These are phyloP conservation scores for Pyrenula aspistea DNA, from an alignment of 495 filamentous ascomycete species.

Conservation along the genomic window DNA sequence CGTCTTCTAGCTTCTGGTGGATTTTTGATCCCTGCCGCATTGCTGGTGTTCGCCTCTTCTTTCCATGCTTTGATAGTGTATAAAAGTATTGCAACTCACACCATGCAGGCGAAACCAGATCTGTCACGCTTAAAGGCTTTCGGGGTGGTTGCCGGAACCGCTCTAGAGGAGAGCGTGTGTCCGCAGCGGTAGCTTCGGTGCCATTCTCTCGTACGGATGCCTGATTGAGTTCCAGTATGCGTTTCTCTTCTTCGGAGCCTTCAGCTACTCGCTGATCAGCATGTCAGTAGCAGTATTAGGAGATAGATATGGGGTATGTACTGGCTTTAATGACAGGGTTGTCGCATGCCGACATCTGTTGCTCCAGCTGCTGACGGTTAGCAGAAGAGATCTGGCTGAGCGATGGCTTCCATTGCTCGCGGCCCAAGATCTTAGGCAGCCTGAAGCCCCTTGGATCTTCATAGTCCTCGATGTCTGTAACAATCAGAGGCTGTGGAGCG, in stretches of 20 bases:
- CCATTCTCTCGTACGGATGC: conserved; percentile 8
- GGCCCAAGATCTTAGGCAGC: conserved; percentile 14
- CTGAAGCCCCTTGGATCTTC: conserved; percentile 12
- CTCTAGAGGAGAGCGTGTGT: conserved; percentile 47
- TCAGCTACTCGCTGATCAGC: conserved; percentile 57
- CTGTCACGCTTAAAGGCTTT: conserved; percentile 80
- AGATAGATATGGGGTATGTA: conserved; percentile 21
- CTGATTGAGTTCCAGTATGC: conserved; percentile 1
- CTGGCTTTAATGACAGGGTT: conserved; percentile 9
- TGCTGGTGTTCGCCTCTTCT: conserved; percentile 57
- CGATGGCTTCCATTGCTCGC: conserved; percentile 11
- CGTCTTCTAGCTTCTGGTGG: conserved; percentile 73
- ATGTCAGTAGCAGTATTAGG: conserved; percentile 34
- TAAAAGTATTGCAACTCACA: conserved; percentile 94
- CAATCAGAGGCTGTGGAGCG: conserved; percentile 12
- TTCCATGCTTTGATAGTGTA: conserved; percentile 63
- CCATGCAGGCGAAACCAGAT: conserved; percentile 82
- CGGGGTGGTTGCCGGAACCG: conserved; percentile 68
- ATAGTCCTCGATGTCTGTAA: conserved; percentile 22
- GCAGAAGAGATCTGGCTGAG: conserved; percentile 2
- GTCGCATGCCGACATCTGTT: conserved; percentile 17
- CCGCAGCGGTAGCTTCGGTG: conserved; percentile 8
- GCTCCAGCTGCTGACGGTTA: conserved; percentile 7
- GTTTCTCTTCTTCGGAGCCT: conserved; percentile 17
- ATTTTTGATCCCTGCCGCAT: conserved; percentile 73